Percentiles rank a stretch among this genome's conserved stretches.
Conservation (phyloP, 2,329 filamentous ascomycete genomes). For the Ophiocordyceps sinensis region DNA sequence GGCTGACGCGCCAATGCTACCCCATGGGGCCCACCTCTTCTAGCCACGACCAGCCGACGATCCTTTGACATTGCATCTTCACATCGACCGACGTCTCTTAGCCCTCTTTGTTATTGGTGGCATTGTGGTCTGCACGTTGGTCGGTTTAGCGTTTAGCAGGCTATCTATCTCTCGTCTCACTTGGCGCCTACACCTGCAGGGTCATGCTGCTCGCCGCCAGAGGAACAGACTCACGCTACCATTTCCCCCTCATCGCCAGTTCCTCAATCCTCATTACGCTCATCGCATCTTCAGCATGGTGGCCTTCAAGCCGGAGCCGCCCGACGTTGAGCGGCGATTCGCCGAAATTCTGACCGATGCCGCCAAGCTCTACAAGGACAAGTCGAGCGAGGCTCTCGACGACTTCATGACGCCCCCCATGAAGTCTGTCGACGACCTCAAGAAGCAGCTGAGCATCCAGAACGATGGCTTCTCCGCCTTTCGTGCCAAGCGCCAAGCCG, state of each 20-base stretch:
- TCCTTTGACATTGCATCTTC: neutral
- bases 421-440: slow-evolving; percentile 16
- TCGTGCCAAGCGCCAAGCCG: slow-evolving; percentile 16
- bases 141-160: too few relatives aligned
- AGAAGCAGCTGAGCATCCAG: slow-evolving; percentile 16
- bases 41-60: neutral
- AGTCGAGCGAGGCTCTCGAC: slow-evolving; percentile 13
- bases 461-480: slow-evolving; percentile 23
- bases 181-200: too few relatives aligned
- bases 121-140: too few relatives aligned
- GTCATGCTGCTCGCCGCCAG: too few relatives aligned
- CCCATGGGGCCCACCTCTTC: neutral
- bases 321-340: slow-evolving; percentile 7
- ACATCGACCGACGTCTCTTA: too few relatives aligned
- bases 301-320: neutral
- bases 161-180: too few relatives aligned
- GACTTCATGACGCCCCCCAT: slow-evolving; percentile 20
- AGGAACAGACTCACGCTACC: too few relatives aligned
- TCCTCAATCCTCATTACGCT: too few relatives aligned
- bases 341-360: slow-evolving; percentile 19
- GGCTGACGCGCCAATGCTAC: slow-evolving; percentile 1
- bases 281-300: neutral
- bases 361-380: slow-evolving; percentile 16
- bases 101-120: too few relatives aligned
- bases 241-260: too few relatives aligned